Evolutionary conservation across 2,329 filamentous ascomycete species (phyloP).

Genomic region (Hirsutella thompsonii): DNA sequence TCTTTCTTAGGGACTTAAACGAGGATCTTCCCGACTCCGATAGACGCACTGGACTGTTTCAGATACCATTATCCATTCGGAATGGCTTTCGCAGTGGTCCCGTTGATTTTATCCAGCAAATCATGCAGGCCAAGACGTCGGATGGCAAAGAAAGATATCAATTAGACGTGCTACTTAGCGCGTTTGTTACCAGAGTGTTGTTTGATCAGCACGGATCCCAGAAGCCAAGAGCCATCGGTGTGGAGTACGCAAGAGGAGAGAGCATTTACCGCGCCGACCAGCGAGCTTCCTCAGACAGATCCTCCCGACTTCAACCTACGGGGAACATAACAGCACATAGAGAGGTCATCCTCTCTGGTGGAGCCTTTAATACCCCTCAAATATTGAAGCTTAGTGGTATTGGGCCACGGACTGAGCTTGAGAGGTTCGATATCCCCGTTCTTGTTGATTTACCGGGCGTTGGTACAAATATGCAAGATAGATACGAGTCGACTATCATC

Average conservation of each 20-base stretch:
- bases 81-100: background rate
- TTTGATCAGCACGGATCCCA: conserved; percentile 15
- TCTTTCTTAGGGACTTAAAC: too few species aligned
- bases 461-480: conserved; percentile 47
- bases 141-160: background rate
- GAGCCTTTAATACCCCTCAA: conserved; percentile 40
- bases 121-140: background rate
- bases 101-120: background rate
- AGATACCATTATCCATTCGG: too few species aligned
- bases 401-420: conserved; percentile 27
- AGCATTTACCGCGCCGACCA: conserved; percentile 33
- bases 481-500: conserved; percentile 26
- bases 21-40: too few species aligned
- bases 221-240: conserved; percentile 18
- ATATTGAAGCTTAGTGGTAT: conserved; percentile 37
- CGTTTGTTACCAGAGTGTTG: background rate
- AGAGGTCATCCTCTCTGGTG: conserved; percentile 32
- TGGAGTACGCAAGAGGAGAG: conserved; percentile 34
- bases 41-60: too few species aligned
- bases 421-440: conserved; percentile 25
- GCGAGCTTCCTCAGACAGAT: conserved; percentile 26
- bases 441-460: conserved; percentile 43
- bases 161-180: background rate
- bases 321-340: background rate
- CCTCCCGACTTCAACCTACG: background rate